Base-by-base conservation (phyloP, 192 early-diverging fungal species). In the Coemansia sp. region DNA sequence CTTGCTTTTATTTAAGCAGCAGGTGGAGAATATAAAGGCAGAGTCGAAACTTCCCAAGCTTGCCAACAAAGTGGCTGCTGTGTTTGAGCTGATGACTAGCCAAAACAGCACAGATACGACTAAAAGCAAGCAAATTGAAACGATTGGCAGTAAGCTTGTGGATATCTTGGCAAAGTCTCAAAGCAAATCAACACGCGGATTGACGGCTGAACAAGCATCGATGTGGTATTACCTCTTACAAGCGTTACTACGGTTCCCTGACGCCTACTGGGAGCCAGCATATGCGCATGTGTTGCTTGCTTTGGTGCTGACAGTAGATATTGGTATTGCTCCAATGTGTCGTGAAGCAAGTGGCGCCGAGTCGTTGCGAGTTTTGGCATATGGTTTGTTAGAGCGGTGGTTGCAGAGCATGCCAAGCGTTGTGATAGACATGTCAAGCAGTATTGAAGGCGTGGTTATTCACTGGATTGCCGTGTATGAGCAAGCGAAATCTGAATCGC, bases 221-320 rank as follows among this genome's bases (percentile, higher is more conserved):
- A 21, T 30, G 3, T 75, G 72, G 72, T 41, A 54, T 16, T 52
- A 41, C 41, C 72, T 75, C 14, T 2, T 65, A 8, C 57, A 54
- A 15, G 51, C 56, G 10, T 36, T 67, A 20, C 46, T 75, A 12
- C 62, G 53, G 13, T 57, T 68, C 28, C 72, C 72, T 10, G 23
- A 14, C 7, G 61, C 45, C 1, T 75, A 75, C 60, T 75, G 72
- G 72, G 36, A 44, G n/a, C 36, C 47, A 3, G 61, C 66, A 13
- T 48, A 60, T 1, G 50, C 42, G 3, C 51, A 28, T 4, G 30
- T 53, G 5, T 23, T 74, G 36, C 52, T 75, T 43, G 72, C 66
- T 6, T 26, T 74, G 8, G 61, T 54, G 2, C 16, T 74, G 23
- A 39, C 52, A 14, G 61, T 45, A 6, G 71, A 74, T 30, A 20